Evolutionary conservation across 768 basidiomycete species (phyloP).

Genomic region (Macrocybe gigantea): DNA sequence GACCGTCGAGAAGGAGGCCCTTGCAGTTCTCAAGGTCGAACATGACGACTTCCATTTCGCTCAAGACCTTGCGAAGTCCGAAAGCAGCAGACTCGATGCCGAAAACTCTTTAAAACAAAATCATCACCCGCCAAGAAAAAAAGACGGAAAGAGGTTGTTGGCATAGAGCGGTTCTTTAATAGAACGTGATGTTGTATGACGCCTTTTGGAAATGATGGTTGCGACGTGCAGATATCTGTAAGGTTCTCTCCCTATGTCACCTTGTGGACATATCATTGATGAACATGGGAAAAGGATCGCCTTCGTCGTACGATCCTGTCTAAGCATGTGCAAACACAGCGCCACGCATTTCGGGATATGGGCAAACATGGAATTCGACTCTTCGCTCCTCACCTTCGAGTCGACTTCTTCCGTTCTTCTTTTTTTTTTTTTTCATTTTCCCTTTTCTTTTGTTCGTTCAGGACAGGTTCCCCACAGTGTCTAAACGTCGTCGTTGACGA

Average conservation of each 20-base stretch:
- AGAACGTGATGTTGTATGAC: slow-evolving; percentile 1
- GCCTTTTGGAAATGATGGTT: no score
- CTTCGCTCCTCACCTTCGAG: slow-evolving; percentile 1
- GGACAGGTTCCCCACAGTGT: slow-evolving; percentile 17
- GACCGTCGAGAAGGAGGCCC: slow-evolving; percentile 21
- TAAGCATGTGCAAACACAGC: no score
- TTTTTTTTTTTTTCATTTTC: slow-evolving; percentile 9
- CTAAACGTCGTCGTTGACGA: slow-evolving; percentile 10
- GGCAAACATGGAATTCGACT: neutral
- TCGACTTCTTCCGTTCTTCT: slow-evolving; percentile 6
- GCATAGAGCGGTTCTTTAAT: slow-evolving; percentile 16
- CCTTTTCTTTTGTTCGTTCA: slow-evolving; percentile 13
- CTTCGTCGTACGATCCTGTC: no score
- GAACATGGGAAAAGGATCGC: no score
- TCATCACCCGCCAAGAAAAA: slow-evolving; percentile 13
- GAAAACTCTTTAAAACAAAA: slow-evolving; percentile 9
- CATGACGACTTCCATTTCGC: slow-evolving; percentile 92
- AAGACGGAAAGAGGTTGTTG: slow-evolving; percentile 8
- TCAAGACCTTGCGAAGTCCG: slow-evolving; percentile 56
- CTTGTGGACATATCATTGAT: no score
- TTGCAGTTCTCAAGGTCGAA: slow-evolving; percentile 51
- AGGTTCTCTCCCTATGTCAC: no score
- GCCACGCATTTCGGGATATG: no score
- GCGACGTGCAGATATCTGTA: no score
- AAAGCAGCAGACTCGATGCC: slow-evolving; percentile 15